Conservation (phyloP, 2,329 filamentous ascomycete genomes). For the Bipolaris gigantea region DNA sequence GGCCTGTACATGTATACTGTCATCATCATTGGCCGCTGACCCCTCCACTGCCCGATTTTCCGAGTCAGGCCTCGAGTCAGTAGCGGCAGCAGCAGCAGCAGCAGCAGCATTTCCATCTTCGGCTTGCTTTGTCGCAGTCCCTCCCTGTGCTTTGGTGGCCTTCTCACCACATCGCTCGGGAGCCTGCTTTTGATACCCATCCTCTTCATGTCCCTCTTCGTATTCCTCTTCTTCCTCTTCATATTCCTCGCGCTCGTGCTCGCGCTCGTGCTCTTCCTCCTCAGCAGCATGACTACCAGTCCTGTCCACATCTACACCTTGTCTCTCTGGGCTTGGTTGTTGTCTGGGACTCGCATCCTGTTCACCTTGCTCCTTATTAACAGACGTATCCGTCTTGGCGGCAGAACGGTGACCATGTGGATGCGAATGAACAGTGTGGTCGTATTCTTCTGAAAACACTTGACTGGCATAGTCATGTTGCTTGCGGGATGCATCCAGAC, state of each 20-base stretch:
- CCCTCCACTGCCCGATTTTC: neutral
- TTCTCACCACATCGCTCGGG: neutral
- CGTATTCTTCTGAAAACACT: conserved; percentile 35
- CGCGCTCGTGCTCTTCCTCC: conserved; percentile 6
- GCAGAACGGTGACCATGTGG: conserved; percentile 15
- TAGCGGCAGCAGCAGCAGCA: neutral
- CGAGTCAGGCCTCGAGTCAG: neutral
- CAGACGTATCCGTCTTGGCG: conserved; percentile 7
- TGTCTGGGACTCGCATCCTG: conserved; percentile 9
- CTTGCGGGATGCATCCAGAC: conserved; percentile 37
- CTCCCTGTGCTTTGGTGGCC: neutral
- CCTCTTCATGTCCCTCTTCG: neutral
- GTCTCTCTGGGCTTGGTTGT: conserved; percentile 16
- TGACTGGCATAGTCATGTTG: conserved; percentile 39
- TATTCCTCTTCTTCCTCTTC: too few species aligned
- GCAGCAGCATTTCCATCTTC: neutral
- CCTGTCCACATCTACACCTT: conserved; percentile 30
- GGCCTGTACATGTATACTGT: neutral
- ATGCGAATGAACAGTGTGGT: conserved; percentile 31
- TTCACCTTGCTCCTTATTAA: conserved; percentile 32
- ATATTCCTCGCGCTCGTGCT: too few species aligned
- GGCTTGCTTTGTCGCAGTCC: neutral
- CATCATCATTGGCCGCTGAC: neutral
- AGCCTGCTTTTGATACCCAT: conserved; percentile 8
- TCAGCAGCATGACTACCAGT: conserved; percentile 25